Conservation (phyloP, 306 rosid genomes). For the Oxytropis ochrocephala region DNA sequence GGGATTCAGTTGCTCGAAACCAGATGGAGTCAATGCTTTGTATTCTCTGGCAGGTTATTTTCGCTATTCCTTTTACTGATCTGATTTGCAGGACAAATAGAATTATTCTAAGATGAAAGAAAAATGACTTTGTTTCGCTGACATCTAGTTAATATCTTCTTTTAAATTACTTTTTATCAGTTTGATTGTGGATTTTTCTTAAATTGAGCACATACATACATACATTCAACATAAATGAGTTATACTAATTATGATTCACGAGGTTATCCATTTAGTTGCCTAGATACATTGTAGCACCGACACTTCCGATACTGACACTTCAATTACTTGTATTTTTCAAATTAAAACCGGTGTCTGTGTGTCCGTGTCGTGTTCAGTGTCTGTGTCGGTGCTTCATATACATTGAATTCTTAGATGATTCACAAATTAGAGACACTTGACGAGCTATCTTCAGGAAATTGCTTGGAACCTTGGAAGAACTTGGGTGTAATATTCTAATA, state of each 20-base stretch:
- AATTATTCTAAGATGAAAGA: slow-evolving; percentile 5
- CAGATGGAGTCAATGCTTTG: slow-evolving; percentile 96
- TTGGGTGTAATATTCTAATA: too few relatives aligned
- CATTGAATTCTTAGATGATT: background rate
- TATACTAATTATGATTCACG: background rate
- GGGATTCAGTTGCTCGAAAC: slow-evolving; percentile 96
- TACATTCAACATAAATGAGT: background rate
- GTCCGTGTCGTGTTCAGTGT: too few relatives aligned
- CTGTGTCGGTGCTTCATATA: too few relatives aligned
- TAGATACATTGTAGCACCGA: too few relatives aligned
- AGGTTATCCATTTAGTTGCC: background rate
- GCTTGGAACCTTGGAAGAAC: too few relatives aligned
- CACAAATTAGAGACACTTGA: background rate
- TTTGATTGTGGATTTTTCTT: background rate
- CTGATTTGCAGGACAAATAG: background rate
- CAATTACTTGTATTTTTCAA: too few relatives aligned
- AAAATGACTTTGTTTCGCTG: background rate
- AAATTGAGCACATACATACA: background rate
- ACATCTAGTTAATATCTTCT: background rate
- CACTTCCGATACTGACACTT: too few relatives aligned
- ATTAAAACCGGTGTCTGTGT: too few relatives aligned
- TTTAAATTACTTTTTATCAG: background rate
- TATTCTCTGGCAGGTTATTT: slow-evolving; percentile 84
- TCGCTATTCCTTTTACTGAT: slow-evolving; percentile 6
- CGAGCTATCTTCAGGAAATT: too few relatives aligned